Evolutionary conservation across 768 basidiomycete species (phyloP), one percentile per base, ranked within the genome.

Genomic region (Lactifluus subvellereus): DNA sequence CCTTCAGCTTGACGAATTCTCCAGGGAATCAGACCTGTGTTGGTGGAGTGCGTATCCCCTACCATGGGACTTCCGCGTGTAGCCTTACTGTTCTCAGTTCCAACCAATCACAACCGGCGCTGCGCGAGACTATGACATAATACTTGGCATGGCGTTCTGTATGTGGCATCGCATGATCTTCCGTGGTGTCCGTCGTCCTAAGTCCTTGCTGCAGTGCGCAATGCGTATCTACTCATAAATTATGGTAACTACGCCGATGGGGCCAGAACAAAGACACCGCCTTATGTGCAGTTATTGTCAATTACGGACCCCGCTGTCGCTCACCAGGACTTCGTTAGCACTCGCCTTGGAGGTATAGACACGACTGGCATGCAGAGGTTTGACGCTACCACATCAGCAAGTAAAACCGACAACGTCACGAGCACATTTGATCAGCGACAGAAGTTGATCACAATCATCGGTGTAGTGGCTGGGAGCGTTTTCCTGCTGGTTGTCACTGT

Each of bases 121-220:
- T 47, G 77, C 77, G 45, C 76, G 79, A 33, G 77, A 72, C 33
- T 89, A 78, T 65, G 87, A 89, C 69, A 79, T 86, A 71, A 80
- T 89, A 50, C 76, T 89, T 50, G 88, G 88, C 59, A 89, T 89
- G 85, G 79, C 82, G 9, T 89, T 88, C 74, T 72, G 86, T 86
- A 67, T 69, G 84, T 77, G 7, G 30, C 57, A 0, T 48, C 51
- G 47, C 42, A 54, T 18, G 32, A 66, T 35, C 9, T 42, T 48
- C 32, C 52, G 52, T 42, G 42, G 54, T 38, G 27, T 27, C 33
- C 33, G 9, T 45, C 30, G 6, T 52, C 37, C n/a, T 43, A 37
- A 6, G 6, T 6, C 45, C 43, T 38, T 27, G 22, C 27, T 43
- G 27, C 68, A 88, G 87, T 88, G 59, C 82, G 85, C 54, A 89